Conservation (phyloP, 164 flowering plant genomes). For the Cinnamomum chago region DNA sequence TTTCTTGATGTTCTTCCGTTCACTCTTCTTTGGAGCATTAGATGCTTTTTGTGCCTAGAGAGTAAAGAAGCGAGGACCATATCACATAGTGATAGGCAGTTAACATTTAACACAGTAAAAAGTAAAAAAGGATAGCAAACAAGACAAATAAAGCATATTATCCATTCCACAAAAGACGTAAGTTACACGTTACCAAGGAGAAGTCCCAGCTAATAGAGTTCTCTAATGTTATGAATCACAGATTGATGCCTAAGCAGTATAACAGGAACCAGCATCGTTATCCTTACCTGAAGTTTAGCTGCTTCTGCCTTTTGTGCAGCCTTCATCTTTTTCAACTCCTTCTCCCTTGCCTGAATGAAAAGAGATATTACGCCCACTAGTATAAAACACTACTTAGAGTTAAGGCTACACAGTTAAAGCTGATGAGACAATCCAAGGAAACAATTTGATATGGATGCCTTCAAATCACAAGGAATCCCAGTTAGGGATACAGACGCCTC, state of each 20-base stretch:
- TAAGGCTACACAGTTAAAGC: background rate
- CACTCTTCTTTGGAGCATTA: conserved; percentile 47
- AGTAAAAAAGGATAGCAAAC: background rate
- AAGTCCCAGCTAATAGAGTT: background rate
- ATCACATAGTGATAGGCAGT: background rate
- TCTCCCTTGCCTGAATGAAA: conserved; percentile 64
- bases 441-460: background rate
- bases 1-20: conserved; percentile 46
- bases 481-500: background rate
- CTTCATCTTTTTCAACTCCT: conserved; percentile 74
- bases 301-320: conserved; percentile 65
- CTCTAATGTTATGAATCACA: background rate
- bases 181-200: background rate
- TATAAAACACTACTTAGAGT: background rate
- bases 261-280: background rate
- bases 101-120: background rate
- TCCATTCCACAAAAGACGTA: too few species aligned
- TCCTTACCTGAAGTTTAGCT: conserved; percentile 55
- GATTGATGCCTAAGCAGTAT: background rate
- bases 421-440: background rate
- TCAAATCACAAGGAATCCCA: background rate
- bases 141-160: background rate
- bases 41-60: conserved; percentile 60
- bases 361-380: background rate
- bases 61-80: too few species aligned